These are phyloP conservation scores for Tricholoma terreum DNA, from an alignment of 768 basidiomycete species.

Conservation along the genomic window DNA sequence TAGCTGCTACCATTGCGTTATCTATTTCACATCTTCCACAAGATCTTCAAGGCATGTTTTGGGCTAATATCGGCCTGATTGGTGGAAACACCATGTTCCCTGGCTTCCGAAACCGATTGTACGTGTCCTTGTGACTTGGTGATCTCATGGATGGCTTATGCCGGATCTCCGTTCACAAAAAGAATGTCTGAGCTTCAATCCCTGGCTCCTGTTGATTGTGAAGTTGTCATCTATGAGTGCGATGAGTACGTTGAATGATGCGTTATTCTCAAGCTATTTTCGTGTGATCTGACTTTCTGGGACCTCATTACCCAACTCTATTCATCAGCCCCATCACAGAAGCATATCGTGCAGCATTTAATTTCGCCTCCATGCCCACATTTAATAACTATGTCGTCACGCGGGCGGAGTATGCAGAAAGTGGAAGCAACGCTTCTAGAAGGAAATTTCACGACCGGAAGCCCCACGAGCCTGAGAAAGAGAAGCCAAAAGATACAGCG, in stretches of 20 bases:
- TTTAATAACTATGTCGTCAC: conserved; percentile 61
- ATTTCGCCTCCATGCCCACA: conserved; percentile 51
- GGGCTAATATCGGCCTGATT: conserved; percentile 88
- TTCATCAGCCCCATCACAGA: conserved; percentile 60
- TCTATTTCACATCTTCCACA: conserved; percentile 74
- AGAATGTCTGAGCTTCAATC: conserved; percentile 74
- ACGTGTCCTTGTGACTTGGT: conserved; percentile 28
- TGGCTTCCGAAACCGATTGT: conserved; percentile 78
- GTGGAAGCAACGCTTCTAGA: conserved; percentile 71
- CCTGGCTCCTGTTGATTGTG: conserved; percentile 78
- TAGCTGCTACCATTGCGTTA: conserved; percentile 70
- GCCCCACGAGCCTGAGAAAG: conserved; percentile 34
- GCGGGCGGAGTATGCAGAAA: conserved; percentile 81
- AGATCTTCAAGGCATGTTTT: conserved; percentile 90
- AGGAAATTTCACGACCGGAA: conserved; percentile 73
- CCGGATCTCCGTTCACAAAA: conserved; percentile 16
- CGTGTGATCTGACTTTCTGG: conserved; percentile 6
- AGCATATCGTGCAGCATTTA: conserved; percentile 58
- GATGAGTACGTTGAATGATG: conserved; percentile 55
- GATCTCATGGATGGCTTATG: background rate
- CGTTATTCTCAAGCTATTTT: conserved; percentile 5
- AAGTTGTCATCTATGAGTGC: conserved; percentile 70
- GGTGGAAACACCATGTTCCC: conserved; percentile 80
- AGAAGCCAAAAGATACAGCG: conserved; percentile 27
- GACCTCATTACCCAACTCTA: conserved; percentile 5